These are phyloP conservation scores for Plasmodium inui DNA, from an alignment of 169 alveolate genomes.

Conservation along the genomic window DNA sequence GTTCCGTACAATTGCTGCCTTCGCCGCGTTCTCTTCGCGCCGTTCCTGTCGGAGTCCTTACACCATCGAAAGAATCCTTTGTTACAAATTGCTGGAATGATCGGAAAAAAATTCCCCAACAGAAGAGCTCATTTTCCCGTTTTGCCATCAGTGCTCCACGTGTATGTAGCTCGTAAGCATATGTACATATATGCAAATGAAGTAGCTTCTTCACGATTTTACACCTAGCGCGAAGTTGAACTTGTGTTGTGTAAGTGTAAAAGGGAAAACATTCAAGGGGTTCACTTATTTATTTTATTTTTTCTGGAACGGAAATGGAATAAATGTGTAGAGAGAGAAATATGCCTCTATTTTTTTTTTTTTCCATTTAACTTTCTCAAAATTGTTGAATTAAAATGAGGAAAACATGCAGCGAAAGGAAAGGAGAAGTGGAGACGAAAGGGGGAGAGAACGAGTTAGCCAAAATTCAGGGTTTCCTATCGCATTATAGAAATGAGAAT, in stretches of 20 bases:
- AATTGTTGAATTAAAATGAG: not conserved
- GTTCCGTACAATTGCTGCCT: no score
- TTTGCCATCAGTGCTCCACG: not conserved
- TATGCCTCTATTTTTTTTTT: not conserved
- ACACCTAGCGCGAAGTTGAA: not conserved
- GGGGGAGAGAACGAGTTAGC: not conserved
- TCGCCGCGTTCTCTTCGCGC: no score
- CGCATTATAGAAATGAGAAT: not conserved
- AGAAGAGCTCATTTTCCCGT: not conserved
- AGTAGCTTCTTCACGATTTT: not conserved
- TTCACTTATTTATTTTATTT: not conserved
- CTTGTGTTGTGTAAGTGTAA: not conserved
- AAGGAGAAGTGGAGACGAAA: not conserved
- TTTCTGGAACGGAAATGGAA: not conserved
- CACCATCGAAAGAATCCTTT: not conserved
- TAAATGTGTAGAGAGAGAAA: not conserved
- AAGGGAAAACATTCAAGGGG: not conserved
- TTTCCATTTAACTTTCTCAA: not conserved
- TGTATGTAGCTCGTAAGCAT: not conserved
- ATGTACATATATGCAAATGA: not conserved
- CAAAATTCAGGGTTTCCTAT: not conserved
- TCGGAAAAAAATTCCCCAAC: not conserved
- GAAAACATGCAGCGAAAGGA: not conserved
- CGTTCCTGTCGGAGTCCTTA: not conserved
- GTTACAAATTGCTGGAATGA: not conserved